Evolutionary conservation across 2,329 filamentous ascomycete species (phyloP).

Genomic region (Fusarium protoensiforme): DNA sequence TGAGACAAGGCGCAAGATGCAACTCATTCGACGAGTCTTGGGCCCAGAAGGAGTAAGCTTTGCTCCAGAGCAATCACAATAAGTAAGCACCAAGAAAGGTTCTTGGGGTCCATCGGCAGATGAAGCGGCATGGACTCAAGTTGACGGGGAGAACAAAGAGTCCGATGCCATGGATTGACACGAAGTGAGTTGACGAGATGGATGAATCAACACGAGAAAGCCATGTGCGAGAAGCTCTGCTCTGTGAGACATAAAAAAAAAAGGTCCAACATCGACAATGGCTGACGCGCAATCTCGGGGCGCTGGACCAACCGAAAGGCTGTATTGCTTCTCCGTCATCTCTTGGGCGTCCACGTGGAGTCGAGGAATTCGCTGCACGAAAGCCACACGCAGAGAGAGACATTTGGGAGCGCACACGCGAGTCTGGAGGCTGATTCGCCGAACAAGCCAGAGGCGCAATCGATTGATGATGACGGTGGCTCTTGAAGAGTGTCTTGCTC

Average conservation of each 20-base stretch:
- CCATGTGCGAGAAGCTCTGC: conserved; percentile 14
- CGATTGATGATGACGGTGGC: conserved; percentile 1
- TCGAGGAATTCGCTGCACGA: conserved; percentile 38
- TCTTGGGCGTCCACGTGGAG: conserved; percentile 40
- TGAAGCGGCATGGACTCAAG: background rate
- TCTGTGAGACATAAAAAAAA: conserved; percentile 26
- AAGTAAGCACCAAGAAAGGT: conserved; percentile 16
- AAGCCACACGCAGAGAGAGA: conserved; percentile 11
- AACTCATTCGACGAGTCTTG: background rate
- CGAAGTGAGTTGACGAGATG: background rate
- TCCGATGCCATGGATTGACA: conserved; percentile 10
- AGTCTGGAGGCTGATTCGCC: background rate
- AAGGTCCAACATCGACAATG: conserved; percentile 2
- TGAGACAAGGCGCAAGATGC: conserved; percentile 3
- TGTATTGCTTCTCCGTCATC: conserved; percentile 8
- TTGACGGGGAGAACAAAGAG: background rate
- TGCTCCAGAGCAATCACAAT: background rate
- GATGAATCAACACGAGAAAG: conserved; percentile 19
- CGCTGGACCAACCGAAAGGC: conserved; percentile 25
- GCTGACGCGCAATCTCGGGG: conserved; percentile 38
- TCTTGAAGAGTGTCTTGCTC: conserved; percentile 2
- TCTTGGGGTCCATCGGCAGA: conserved; percentile 28
- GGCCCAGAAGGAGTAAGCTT: background rate
- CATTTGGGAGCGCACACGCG: conserved; percentile 10
- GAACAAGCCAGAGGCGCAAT: background rate